phyloP scores from a whole-genome alignment of 2,329 filamentous ascomycete genomes.

The Cylindrodendrum hubeiense region DNA sequence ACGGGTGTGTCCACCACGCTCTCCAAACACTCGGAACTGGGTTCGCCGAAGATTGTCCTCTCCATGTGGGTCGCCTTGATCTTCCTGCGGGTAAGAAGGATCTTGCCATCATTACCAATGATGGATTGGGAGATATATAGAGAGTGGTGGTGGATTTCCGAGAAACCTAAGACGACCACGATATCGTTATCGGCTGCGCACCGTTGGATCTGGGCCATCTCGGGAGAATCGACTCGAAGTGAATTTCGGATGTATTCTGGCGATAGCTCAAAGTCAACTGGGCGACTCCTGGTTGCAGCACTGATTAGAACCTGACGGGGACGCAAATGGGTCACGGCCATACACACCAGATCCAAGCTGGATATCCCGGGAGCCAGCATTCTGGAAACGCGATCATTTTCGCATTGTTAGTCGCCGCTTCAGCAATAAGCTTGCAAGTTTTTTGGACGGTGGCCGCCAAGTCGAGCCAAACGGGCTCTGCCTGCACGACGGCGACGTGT shows the following conservation, averaged over 20 bases:
- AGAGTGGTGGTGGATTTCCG: not conserved
- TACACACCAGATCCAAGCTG: not conserved
- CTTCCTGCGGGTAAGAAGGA: slow-evolving; percentile 48
- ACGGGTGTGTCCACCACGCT: slow-evolving; percentile 47
- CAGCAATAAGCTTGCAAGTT: not conserved
- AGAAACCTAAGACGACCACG: not conserved
- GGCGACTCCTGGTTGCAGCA: not conserved
- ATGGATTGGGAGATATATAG: slow-evolving; percentile 6
- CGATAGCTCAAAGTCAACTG: not conserved
- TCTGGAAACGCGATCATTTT: not conserved
- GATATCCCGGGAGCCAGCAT: not conserved
- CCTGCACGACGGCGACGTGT: slow-evolving; percentile 1
- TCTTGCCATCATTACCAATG: slow-evolving; percentile 1
- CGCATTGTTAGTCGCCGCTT: not conserved
- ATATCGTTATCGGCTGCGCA: slow-evolving; percentile 2
- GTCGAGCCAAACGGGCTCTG: not conserved
- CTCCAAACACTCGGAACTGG: slow-evolving; percentile 49
- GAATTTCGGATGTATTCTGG: not conserved
- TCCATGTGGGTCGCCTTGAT: slow-evolving; percentile 66
- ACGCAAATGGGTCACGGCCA: not conserved
- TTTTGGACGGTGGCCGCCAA: not conserved
- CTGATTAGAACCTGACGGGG: not conserved
- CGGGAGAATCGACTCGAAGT: not conserved
- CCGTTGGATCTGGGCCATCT: not conserved
- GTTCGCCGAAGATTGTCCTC: slow-evolving; percentile 61